A percentile compares a stretch with the other conserved stretches of the same genome.
Evolutionary conservation across 805 yeast genomes (phyloP).

Genomic region (Zygosaccharomyces pseudorouxii): DNA sequence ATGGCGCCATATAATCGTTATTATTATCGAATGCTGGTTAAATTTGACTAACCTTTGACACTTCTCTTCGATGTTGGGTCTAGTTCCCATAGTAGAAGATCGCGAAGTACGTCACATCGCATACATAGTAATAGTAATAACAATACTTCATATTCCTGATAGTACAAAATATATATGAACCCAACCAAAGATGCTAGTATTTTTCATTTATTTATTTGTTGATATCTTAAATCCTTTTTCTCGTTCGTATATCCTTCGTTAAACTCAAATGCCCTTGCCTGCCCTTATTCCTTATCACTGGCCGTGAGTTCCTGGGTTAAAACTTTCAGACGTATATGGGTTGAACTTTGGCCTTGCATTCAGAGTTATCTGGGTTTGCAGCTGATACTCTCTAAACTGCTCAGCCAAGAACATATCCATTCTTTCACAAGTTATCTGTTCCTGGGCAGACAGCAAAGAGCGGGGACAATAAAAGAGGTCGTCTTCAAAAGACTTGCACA

Average conservation of each 20-base stretch:
- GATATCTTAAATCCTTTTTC: neutral
- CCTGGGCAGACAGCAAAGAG: constrained; percentile 26
- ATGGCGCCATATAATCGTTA: neutral
- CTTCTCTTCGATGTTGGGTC: neutral
- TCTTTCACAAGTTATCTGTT: constrained; percentile 26
- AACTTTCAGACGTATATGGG: constrained; percentile 61
- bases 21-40: neutral
- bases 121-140: neutral
- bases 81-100: neutral
- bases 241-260: neutral
- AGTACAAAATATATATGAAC: constrained; percentile 6
- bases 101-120: constrained; percentile 7
- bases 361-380: constrained; percentile 9
- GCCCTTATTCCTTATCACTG: neutral
- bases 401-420: constrained; percentile 25
- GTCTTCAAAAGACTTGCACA: constrained; percentile 32
- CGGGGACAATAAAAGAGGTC: constrained; percentile 34
- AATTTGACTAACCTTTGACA: neutral
- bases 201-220: neutral
- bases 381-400: constrained; percentile 17
- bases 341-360: constrained; percentile 48
- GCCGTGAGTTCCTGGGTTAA: constrained; percentile 43
- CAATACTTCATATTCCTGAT: constrained; percentile 3
- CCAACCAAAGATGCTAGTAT: constrained; percentile 7
- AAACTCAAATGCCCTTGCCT: neutral